A percentile compares a stretch with the other conserved stretches of the same genome.
Conservation (phyloP, 306 rosid genomes). For the Urtica urens region DNA sequence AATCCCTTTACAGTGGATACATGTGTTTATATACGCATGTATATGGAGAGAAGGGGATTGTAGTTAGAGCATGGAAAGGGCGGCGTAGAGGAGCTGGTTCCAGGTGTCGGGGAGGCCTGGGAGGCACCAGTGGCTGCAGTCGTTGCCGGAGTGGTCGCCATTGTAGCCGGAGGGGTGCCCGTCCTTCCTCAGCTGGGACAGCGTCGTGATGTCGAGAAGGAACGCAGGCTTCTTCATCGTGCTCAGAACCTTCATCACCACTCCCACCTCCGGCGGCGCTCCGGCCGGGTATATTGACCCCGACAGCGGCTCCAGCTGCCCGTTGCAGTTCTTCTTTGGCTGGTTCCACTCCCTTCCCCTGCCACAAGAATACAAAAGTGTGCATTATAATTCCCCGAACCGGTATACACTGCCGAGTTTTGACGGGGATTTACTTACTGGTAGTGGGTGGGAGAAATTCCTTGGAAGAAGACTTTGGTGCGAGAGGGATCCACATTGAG, state of each 20-base stretch:
- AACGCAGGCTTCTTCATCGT: conserved; percentile 47
- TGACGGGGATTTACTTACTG: conserved; percentile 59
- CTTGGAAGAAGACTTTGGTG: conserved; percentile 83
- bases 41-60: conserved; percentile 5
- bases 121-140: conserved; percentile 97
- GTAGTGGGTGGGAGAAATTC: conserved; percentile 93
- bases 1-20: too few species aligned
- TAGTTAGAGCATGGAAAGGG: conserved; percentile 26
- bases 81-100: conserved; percentile 85
- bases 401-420: background rate
- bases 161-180: conserved; percentile 77
- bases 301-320: conserved; percentile 52
- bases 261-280: conserved; percentile 51
- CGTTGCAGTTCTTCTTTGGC: conserved; percentile 58
- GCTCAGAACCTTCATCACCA: conserved; percentile 52
- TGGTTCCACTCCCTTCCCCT: conserved; percentile 87
- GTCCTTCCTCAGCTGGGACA: conserved; percentile 81
- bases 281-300: conserved; percentile 83
- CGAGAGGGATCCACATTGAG: conserved; percentile 54
- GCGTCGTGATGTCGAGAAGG: conserved; percentile 76
- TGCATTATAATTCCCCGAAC: background rate
- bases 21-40: too few species aligned
- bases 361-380: too few species aligned
- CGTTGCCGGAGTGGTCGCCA: conserved; percentile 53
- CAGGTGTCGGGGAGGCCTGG: conserved; percentile 96